Base-by-base conservation (phyloP, 306 rosid genomes). In the Alnus rubra region DNA sequence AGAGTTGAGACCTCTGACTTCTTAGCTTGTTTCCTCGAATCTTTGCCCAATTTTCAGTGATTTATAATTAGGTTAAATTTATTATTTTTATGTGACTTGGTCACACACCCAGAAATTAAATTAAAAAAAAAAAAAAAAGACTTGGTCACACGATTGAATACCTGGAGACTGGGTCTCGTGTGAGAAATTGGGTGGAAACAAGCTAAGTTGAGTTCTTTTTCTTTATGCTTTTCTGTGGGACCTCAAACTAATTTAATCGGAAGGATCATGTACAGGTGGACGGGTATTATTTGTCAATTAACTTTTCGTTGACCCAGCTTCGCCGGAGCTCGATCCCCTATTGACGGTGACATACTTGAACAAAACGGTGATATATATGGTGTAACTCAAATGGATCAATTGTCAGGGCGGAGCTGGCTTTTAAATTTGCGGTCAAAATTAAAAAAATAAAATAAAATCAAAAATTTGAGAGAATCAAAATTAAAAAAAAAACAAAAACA, bases 301-400 rank as follows among this genome's bases (percentile, higher is more conserved):
- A 14, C 44, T 51, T 55, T 1, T 74, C 14, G 79, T 70, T 68
- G 65, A 81, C 76, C 31, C 44, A 55, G 4, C 33, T n/a, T 5
- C 5, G 52, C 11, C 14, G 0, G 4, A 49, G 52, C 52, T 49
- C 52, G 28, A 1, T 2, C 11, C 28, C 28, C 28, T 23, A 49
- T 10, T 12, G 14, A 49, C 14, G 0, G 3, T 9, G 52, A 49
- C 14, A 49, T 49, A 12, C 14, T 2, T 42, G 52, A 48, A 48
- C 52, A 48, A 2, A 49, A 10, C 10, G 15, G 52, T 42, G 52
- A 2, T 45, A 4, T 45, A 4, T 45, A 5, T 45, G 49, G 9
- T 9, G 49, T 10, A 9, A 12, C 52, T 49, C 14, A 2, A 49
- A 48, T 6, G 9, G 9, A 47, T 47, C 50, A 6, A 5, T 9